Base-by-base conservation (phyloP, 2,329 filamentous ascomycete species). In the Polychaeton citri region DNA sequence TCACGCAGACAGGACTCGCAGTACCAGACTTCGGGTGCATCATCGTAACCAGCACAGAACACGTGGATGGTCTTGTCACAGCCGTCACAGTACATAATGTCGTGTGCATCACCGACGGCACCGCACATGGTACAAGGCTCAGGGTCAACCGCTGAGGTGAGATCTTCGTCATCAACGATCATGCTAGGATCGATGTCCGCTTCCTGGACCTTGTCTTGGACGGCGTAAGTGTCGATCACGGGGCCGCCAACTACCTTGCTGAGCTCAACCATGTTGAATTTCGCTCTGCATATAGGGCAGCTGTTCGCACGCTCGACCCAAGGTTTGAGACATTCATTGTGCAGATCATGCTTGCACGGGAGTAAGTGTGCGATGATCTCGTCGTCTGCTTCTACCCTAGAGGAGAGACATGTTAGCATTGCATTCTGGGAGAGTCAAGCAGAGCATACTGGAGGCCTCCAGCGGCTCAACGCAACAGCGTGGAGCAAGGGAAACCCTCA, bases 271-370 rank as follows among this genome's bases (percentile, higher is more conserved):
- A 80, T 65, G 61, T 96, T 88, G 66, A 98, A 96, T 44, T 73
- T 76, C 51, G 84, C 81, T 48, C 90, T 82, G 63, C 90, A 98
- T 59, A 98, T 94, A 32, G 90, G 90, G 60, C 90, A 98, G 57
- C 87, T 95, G 62, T 96, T 98, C 44, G 90, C 88, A 59, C 92
- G 81, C 62, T 92, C 84, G 32, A 88, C 85, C 90, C 90, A 98
- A 48, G 86, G 84, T 50, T 81, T 81, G 48, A 98, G 71, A 60
- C 90, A 98, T 35, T 81, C 77, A 64, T 98, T 80, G 64, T 98
- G 90, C 49, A 98, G 69, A 49, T 87, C 74, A 66, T 98, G 92
- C 39, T 84, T 82, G 61, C 90, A 98, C 32, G 85, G 79, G 41
- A 77, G 56, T 19, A 79, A 53, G 51, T 76, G 73, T 40, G 74